These are phyloP conservation scores for Moniliophthora roreri DNA, from an alignment of 1,284 basidiomycete genomes.

Conservation along the genomic window DNA sequence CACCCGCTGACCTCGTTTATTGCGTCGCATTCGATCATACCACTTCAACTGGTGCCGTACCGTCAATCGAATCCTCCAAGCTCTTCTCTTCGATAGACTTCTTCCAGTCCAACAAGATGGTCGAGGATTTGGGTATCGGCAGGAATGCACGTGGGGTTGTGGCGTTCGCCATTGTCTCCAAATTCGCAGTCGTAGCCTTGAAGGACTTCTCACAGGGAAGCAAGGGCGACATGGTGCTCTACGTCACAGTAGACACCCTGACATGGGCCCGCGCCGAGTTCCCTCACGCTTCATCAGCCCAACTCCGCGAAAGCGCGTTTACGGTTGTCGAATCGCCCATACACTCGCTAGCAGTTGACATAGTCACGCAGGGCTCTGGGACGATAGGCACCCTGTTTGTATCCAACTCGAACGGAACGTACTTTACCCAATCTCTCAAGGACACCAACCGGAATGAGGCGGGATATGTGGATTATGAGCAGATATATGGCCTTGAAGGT, in stretches of 20 bases:
- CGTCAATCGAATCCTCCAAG: constrained; percentile 57
- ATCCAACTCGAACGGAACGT: constrained; percentile 92
- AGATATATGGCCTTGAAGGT: constrained; percentile 89
- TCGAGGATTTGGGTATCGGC: constrained; percentile 84
- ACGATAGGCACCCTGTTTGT: constrained; percentile 91
- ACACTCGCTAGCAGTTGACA: constrained; percentile 93
- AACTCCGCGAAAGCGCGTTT: constrained; percentile 87
- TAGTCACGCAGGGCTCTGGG: constrained; percentile 73
- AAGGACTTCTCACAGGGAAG: too few species aligned
- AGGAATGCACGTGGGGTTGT: constrained; percentile 83
- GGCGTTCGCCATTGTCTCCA: constrained; percentile 88
- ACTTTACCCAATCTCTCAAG: constrained; percentile 89
- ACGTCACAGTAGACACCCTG: constrained; percentile 80
- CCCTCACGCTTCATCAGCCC: constrained; percentile 80
- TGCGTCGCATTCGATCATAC: constrained; percentile 82
- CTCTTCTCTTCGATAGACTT: constrained; percentile 85
- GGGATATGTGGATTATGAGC: constrained; percentile 95
- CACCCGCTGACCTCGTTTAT: constrained; percentile 74
- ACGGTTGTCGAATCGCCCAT: constrained; percentile 93
- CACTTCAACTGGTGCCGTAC: constrained; percentile 40
- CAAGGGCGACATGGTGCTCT: constrained; percentile 77
- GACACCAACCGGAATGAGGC: constrained; percentile 88
- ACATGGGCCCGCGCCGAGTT: constrained; percentile 84
- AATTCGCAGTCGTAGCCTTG: constrained; percentile 87
- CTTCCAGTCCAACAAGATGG: constrained; percentile 60